These are phyloP conservation scores for Globisporangium solare DNA, from an alignment of 352 stramenopile genomes.

Conservation along the genomic window DNA sequence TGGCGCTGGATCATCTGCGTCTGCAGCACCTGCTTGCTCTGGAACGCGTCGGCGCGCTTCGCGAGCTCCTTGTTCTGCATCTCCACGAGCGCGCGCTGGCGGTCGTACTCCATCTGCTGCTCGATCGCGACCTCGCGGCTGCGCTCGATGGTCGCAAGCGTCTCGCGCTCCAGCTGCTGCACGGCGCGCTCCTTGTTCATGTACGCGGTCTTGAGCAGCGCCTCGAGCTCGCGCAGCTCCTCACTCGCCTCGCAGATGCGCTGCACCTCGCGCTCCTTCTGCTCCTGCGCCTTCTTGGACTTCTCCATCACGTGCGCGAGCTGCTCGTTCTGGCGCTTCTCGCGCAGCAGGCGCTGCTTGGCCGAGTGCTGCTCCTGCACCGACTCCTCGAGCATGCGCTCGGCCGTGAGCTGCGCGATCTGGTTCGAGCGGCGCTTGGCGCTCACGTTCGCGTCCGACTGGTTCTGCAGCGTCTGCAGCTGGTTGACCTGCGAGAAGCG, in stretches of 20 bases:
- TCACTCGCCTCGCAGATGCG: conserved; percentile 88
- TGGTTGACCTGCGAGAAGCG: conserved; percentile 55
- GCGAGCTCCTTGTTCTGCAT: conserved; percentile 52
- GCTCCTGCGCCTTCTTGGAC: conserved; percentile 51
- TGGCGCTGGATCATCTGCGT: conserved; percentile 65
- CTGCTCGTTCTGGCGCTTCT: conserved; percentile 67
- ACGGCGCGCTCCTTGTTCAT: conserved; percentile 91
- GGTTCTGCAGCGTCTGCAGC: conserved; percentile 52
- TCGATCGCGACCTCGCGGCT: conserved; percentile 84
- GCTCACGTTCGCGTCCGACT: conserved; percentile 55
- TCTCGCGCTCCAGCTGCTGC: conserved; percentile 87
- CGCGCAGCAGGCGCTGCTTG: conserved; percentile 24
- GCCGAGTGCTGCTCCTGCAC: conserved; percentile 20
- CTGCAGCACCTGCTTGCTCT: conserved; percentile 66
- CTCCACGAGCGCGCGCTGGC: conserved; percentile 72
- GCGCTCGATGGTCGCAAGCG: conserved; percentile 64
- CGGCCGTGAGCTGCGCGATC: conserved; percentile 57
- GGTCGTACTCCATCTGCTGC: conserved; percentile 91
- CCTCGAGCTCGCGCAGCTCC: conserved; percentile 87
- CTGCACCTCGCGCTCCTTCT: conserved; percentile 84
- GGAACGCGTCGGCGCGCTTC: conserved; percentile 62
- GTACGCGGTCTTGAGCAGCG: conserved; percentile 90
- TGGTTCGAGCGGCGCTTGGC: conserved; percentile 47
- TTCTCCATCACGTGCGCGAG: conserved; percentile 71
- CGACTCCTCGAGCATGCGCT: conserved; percentile 63